Evolutionary conservation across 768 basidiomycete species (phyloP).

Genomic region (Leccinum obscurum): DNA sequence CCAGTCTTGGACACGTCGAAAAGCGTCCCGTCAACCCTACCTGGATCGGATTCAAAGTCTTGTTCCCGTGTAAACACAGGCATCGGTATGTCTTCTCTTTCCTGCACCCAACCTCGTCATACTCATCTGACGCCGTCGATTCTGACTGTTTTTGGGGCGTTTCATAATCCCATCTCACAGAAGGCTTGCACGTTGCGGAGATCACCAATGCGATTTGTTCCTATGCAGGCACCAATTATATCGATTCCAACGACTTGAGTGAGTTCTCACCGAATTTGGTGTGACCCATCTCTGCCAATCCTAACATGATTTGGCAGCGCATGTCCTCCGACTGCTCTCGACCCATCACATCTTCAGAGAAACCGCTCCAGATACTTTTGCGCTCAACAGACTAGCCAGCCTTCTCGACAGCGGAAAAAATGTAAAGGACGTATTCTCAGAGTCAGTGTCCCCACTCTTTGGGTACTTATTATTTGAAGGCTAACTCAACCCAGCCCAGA

Average conservation of each 20-base stretch:
- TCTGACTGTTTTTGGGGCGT: neutral
- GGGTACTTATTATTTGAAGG: neutral
- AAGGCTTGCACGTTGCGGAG: constrained; percentile 24
- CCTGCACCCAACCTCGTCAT: neutral
- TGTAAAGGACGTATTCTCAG: constrained; percentile 46
- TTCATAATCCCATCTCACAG: neutral
- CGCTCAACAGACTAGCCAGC: constrained; percentile 68
- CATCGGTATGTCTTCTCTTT: constrained; percentile 9
- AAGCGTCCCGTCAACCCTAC: neutral
- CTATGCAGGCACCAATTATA: constrained; percentile 17
- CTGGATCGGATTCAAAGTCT: neutral
- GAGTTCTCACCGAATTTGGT: neutral
- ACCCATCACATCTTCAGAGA: constrained; percentile 78
- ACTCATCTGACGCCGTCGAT: neutral
- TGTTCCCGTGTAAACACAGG: neutral
- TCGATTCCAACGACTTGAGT: constrained; percentile 24
- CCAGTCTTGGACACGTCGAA: neutral
- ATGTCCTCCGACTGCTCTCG: constrained; percentile 72
- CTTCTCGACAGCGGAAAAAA: constrained; percentile 67
- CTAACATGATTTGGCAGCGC: constrained; percentile 42
- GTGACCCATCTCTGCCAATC: neutral
- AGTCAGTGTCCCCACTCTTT: constrained; percentile 35
- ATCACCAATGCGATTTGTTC: constrained; percentile 24
- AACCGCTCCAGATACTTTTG: constrained; percentile 67
- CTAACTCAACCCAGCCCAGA: constrained; percentile 44